A percentile compares a stretch with the other conserved stretches of the same genome.
These are phyloP conservation scores for Sphagnum contortum DNA, from an alignment of 225 moss, liverwort and hornwort species.

Conservation along the genomic window DNA sequence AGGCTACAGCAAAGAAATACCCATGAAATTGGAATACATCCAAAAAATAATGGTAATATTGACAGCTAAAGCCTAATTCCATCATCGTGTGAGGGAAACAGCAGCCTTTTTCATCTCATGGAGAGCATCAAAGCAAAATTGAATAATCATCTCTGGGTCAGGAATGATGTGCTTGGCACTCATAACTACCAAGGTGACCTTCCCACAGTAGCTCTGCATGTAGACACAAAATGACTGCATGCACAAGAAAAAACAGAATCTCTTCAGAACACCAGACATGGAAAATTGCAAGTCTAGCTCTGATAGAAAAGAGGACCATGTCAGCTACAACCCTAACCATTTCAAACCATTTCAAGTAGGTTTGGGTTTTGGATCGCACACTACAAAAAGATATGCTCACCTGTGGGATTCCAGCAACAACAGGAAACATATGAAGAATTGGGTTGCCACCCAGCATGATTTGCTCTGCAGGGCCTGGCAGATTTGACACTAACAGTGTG, in stretches of 20 bases:
- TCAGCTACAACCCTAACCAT: too few species aligned
- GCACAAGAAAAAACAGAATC: too few species aligned
- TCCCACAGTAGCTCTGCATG: conserved; percentile 65
- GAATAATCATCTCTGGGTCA: conserved; percentile 56
- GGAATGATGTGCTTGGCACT: conserved; percentile 43
- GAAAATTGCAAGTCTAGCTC: too few species aligned
- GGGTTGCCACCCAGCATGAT: conserved; percentile 68
- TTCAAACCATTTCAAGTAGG: too few species aligned
- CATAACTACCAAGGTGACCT: conserved; percentile 53
- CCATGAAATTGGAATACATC: too few species aligned
- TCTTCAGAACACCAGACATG: too few species aligned
- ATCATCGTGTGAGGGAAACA: neutral
- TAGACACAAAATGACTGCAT: conserved; percentile 56
- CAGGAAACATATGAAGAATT: conserved; percentile 54
- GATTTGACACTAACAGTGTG: conserved; percentile 64
- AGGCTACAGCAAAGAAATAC: too few species aligned
- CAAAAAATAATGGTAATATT: too few species aligned
- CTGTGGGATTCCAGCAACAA: conserved; percentile 67
- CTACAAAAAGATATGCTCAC: conserved; percentile 16
- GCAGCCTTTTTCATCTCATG: conserved; percentile 52
- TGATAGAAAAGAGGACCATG: too few species aligned
- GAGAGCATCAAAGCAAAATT: conserved; percentile 42
- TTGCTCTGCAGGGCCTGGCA: conserved; percentile 67
- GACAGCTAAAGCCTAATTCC: too few species aligned
- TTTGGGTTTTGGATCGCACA: too few species aligned